Conservation (phyloP, 2,329 filamentous ascomycete genomes). For the Diaporthe humulicola region DNA sequence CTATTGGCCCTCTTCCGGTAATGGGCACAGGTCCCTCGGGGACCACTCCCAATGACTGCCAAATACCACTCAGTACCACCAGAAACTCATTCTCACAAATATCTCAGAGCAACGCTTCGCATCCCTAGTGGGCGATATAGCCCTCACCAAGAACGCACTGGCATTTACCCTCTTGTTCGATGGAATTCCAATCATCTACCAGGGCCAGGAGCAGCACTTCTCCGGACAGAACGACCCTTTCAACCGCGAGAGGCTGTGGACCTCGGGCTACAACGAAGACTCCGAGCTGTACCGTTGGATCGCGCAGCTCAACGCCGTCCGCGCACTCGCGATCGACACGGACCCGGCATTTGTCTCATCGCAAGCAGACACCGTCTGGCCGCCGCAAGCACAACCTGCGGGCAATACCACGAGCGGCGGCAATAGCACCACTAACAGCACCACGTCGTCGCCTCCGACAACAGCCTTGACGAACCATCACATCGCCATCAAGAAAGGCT, state of each 20-base stretch:
- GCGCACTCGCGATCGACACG: slow-evolving; percentile 44
- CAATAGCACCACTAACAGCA: not conserved
- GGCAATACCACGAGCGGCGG: not conserved
- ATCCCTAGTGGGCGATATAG: not conserved
- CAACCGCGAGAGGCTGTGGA: slow-evolving; percentile 72
- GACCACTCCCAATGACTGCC: not conserved
- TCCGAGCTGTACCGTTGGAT: slow-evolving; percentile 64
- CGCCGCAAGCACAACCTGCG: not conserved
- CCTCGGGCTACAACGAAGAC: slow-evolving; percentile 61
- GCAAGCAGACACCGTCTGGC: slow-evolving; percentile 7
- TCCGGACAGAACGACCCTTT: slow-evolving; percentile 60
- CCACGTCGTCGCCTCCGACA: not conserved
- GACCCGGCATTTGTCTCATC: not conserved
- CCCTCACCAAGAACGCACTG: slow-evolving; percentile 12
- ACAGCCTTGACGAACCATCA: slow-evolving; percentile 3
- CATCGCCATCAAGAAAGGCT: slow-evolving; percentile 25
- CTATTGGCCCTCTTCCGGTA: no score
- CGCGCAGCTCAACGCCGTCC: slow-evolving; percentile 48
- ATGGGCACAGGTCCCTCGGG: no score
- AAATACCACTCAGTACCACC: not conserved
- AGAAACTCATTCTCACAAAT: not conserved
- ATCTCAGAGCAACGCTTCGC: not conserved
- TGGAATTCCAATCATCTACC: slow-evolving; percentile 75
- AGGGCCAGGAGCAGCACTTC: slow-evolving; percentile 75
- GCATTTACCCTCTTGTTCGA: slow-evolving; percentile 46